Conservation (phyloP, 805 yeast genomes). For the Yarrowia sp. region DNA sequence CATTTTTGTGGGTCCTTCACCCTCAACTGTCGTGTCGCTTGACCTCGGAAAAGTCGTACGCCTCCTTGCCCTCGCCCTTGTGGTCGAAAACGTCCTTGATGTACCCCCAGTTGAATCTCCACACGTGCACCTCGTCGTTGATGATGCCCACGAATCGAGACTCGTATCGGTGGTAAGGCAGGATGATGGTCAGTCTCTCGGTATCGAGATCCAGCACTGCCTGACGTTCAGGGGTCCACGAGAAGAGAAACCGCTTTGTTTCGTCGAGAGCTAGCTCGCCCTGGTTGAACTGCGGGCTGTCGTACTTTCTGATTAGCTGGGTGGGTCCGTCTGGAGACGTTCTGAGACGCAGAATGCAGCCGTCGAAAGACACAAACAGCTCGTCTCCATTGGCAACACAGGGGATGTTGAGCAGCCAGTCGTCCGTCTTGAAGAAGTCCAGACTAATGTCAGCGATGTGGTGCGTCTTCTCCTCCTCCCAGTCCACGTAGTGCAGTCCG, state of each 20-base stretch:
- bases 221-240: slow-evolving; percentile 3
- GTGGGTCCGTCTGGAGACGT: not conserved
- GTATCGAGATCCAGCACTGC: not conserved
- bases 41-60: not conserved
- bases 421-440: not conserved
- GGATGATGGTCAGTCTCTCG: not conserved
- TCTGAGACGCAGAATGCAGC: not conserved
- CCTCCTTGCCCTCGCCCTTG: not conserved
- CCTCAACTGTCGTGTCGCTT: not conserved
- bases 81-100: slow-evolving; percentile 4
- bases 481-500: not conserved
- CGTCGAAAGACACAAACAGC: not conserved
- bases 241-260: not conserved
- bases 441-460: not conserved
- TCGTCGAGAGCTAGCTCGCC: not conserved
- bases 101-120: slow-evolving; percentile 9
- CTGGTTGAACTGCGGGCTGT: not conserved
- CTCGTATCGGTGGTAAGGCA: not conserved
- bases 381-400: not conserved
- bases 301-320: not conserved
- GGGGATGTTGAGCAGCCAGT: not conserved
- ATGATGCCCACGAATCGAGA: not conserved
- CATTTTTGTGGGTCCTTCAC: not conserved
- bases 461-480: not conserved
- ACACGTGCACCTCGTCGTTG: not conserved